Percentiles rank a stretch among this genome's conserved stretches.
Conservation (phyloP, 2,329 filamentous ascomycete species). For the Aspergillus hortae region DNA sequence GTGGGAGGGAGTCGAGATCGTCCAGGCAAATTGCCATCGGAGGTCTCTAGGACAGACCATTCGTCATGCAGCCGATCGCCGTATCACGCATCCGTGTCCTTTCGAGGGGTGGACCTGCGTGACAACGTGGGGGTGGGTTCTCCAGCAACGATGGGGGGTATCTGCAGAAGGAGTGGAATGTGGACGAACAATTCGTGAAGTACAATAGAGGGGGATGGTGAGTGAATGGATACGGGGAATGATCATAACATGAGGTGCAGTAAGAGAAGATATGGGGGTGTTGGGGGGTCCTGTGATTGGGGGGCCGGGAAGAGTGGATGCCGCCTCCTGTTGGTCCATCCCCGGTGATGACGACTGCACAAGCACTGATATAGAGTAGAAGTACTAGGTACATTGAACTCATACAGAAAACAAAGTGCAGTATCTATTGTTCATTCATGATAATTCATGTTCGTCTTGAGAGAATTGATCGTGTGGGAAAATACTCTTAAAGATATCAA, state of each 20-base stretch:
- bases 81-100: conserved; percentile 22
- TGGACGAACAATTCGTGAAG: not conserved
- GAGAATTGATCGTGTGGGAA: not conserved
- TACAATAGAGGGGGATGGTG: not conserved
- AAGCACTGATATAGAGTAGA: not conserved
- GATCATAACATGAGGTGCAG: not conserved
- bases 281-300: not conserved
- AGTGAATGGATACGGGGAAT: not conserved
- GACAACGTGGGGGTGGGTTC: not conserved
- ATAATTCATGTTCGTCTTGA: no score
- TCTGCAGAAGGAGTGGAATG: not conserved
- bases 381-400: no score
- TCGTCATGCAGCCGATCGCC: conserved; percentile 28
- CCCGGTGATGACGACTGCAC: conserved; percentile 1
- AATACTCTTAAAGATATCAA: not conserved
- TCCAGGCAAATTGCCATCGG: conserved; percentile 35
- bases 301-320: not conserved
- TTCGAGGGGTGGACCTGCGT: conserved; percentile 1
- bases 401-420: no score
- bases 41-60: conserved; percentile 33
- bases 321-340: not conserved
- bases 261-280: not conserved
- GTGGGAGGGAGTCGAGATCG: conserved; percentile 15
- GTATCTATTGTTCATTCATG: no score
- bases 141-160: no score